These are phyloP conservation scores for Clonostachys rhizophaga DNA, from an alignment of 2,329 filamentous ascomycete species.

Conservation along the genomic window DNA sequence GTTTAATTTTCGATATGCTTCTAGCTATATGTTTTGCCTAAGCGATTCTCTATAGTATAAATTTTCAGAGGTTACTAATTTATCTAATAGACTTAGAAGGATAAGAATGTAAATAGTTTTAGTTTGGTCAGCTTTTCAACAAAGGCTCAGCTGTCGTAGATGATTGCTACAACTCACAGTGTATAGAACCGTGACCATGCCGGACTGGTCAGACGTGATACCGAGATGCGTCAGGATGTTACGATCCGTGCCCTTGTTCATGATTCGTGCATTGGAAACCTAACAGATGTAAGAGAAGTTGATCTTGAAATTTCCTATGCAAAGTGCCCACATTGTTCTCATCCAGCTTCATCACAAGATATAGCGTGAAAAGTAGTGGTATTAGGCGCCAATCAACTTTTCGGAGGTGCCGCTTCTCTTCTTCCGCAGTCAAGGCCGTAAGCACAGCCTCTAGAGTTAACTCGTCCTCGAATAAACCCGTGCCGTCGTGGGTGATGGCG, in stretches of 20 bases:
- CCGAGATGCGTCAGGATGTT: constrained; percentile 34
- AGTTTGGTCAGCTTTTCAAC: neutral
- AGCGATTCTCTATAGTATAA: too few species aligned
- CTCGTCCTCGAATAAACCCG: neutral
- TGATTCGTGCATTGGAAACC: constrained; percentile 35
- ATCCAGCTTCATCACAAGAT: constrained; percentile 13
- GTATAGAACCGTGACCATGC: constrained; percentile 28
- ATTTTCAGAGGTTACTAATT: too few species aligned
- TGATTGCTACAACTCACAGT: constrained; percentile 19
- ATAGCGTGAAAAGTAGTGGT: constrained; percentile 40
- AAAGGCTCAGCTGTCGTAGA: neutral
- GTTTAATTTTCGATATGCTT: too few species aligned
- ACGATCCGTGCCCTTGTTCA: constrained; percentile 29
- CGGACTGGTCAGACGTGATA: constrained; percentile 32
- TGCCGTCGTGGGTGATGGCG: neutral
- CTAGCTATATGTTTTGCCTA: too few species aligned
- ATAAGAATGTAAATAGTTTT: too few species aligned
- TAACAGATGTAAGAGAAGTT: constrained; percentile 32
- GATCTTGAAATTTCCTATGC: constrained; percentile 26
- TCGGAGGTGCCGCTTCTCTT: constrained; percentile 30
- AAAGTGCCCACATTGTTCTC: neutral
- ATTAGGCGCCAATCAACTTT: constrained; percentile 59
- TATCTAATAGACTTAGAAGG: too few species aligned
- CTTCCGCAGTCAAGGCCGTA: neutral
- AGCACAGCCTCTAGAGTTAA: neutral